phyloP scores from a whole-genome alignment of 2,329 filamentous ascomycete species.

The Madurella mycetomatis region DNA sequence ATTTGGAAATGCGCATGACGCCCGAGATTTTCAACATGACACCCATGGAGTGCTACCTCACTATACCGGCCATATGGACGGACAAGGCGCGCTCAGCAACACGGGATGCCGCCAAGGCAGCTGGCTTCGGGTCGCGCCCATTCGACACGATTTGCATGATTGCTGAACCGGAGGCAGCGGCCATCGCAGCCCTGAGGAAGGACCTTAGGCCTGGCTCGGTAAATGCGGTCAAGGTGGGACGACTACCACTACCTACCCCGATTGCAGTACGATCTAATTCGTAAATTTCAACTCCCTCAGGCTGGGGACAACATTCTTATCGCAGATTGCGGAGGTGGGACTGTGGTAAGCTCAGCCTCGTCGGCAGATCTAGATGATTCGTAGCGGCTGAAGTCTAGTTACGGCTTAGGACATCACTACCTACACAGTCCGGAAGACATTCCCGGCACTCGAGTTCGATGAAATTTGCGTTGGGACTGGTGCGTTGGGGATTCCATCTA shows the following conservation, averaged over 20 bases:
- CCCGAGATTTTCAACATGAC: not conserved
- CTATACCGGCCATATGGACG: not conserved
- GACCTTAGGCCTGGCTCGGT: not conserved
- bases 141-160: not conserved
- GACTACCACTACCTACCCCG: not conserved
- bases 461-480: not conserved
- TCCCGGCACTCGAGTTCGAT: not conserved
- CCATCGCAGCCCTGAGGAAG: not conserved
- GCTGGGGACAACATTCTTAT: not conserved
- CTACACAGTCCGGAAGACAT: not conserved
- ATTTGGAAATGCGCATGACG: not conserved
- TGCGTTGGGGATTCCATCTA: not conserved
- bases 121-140: not conserved
- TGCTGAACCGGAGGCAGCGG: not conserved
- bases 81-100: not conserved
- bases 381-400: not conserved
- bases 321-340: not conserved
- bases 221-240: not conserved
- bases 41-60: constrained; percentile 1
- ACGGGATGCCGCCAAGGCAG: not conserved
- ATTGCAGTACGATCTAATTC: not conserved
- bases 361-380: not conserved
- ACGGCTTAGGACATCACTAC: not conserved
- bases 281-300: not conserved
- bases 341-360: not conserved